Percentiles rank a stretch among this genome's conserved stretches.
These are phyloP conservation scores for Cryptococcus sp. DNA, from an alignment of 1,284 basidiomycete species.

Conservation along the genomic window DNA sequence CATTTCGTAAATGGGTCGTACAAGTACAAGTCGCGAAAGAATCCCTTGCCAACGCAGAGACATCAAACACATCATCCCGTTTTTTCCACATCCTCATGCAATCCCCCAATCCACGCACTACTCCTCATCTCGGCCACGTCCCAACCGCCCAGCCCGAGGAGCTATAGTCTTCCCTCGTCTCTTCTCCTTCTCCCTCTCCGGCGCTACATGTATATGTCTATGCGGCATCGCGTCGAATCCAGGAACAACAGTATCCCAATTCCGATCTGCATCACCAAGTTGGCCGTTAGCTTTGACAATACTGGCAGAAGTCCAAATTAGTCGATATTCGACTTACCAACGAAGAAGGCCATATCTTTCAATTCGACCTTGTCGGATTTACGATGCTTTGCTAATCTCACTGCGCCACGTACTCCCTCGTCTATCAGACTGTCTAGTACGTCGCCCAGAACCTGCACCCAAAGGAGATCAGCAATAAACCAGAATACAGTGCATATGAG, in stretches of 20 bases:
- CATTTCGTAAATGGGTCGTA: too few species aligned
- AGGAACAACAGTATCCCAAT: constrained; percentile 36
- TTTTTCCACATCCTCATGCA: neutral
- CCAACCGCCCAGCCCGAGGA: constrained; percentile 7
- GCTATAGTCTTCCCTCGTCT: constrained; percentile 20
- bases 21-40: too few species aligned
- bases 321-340: constrained; percentile 23
- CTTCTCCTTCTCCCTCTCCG: constrained; percentile 30
- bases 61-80: too few species aligned
- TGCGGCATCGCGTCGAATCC: constrained; percentile 41
- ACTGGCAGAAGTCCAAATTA: neutral
- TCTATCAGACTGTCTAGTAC: constrained; percentile 37
- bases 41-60: too few species aligned
- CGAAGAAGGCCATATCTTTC: constrained; percentile 42
- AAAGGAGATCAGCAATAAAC: neutral
- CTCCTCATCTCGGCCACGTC: neutral
- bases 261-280: constrained; percentile 21
- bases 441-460: constrained; percentile 31
- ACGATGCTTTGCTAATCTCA: constrained; percentile 43
- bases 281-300: neutral
- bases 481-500: neutral
- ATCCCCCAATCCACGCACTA: neutral
- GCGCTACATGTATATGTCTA: constrained; percentile 32
- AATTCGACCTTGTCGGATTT: constrained; percentile 37
- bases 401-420: constrained; percentile 28